Evolutionary conservation across 1,284 basidiomycete genomes (phyloP).

Genomic region (Stygiomarasmius scandens): DNA sequence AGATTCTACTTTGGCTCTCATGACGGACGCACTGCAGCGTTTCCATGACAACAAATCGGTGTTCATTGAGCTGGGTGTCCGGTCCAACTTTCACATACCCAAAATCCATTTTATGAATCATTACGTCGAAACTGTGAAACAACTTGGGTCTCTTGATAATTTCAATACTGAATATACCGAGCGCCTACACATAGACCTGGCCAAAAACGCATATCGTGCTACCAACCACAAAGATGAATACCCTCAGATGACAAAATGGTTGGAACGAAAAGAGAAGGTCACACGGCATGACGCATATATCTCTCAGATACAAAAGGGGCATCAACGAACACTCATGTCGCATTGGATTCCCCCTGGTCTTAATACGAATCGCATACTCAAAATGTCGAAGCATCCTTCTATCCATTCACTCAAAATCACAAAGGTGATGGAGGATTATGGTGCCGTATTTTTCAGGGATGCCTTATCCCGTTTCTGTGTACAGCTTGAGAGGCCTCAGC

Average conservation of each 20-base stretch:
- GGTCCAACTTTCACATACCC: not conserved
- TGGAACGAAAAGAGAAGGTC: not conserved
- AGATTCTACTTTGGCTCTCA: not conserved
- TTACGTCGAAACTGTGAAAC: not conserved
- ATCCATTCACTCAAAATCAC: not conserved
- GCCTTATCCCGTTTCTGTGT: not conserved
- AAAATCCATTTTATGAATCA: constrained; percentile 6
- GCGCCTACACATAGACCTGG: constrained; percentile 1
- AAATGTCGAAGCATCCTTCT: not conserved
- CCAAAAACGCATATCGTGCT: not conserved
- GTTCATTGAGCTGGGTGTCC: not conserved
- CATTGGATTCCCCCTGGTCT: not conserved
- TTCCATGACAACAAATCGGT: not conserved
- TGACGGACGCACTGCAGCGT: not conserved
- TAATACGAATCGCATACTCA: not conserved
- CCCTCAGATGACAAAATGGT: not conserved
- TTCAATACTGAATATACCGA: constrained; percentile 2
- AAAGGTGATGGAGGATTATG: not conserved
- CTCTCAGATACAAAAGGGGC: not conserved
- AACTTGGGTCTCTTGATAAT: not conserved
- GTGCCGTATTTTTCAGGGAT: not conserved
- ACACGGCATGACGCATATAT: not conserved
- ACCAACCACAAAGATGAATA: not conserved
- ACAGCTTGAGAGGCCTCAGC: not conserved
- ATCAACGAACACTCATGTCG: not conserved